These are phyloP conservation scores for Colletotrichum sp. DNA, from an alignment of 2,329 filamentous ascomycete genomes.

Conservation along the genomic window DNA sequence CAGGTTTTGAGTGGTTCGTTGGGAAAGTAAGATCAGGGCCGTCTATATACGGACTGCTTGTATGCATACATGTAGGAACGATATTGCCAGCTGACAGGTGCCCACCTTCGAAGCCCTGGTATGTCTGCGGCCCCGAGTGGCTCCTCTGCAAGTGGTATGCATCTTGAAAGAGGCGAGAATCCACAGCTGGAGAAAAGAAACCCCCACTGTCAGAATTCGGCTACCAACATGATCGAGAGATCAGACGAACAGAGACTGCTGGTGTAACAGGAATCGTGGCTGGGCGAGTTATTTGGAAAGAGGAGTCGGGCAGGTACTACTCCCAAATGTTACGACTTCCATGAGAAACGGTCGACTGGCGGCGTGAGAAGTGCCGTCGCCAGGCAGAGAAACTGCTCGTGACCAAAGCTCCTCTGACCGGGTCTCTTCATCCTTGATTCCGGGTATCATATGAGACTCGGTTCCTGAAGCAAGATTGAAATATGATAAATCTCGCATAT, in stretches of 20 bases:
- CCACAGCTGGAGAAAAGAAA: constrained; percentile 11
- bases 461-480: background rate
- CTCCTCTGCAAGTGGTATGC: background rate
- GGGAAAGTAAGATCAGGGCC: background rate
- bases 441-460: background rate
- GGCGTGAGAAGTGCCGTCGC: background rate
- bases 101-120: background rate
- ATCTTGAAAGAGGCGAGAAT: background rate
- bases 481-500: background rate
- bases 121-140: background rate
- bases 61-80: background rate
- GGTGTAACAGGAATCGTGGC: background rate
- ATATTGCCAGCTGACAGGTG: background rate
- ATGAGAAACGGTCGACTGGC: background rate
- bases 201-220: background rate
- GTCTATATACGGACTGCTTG: background rate
- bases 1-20: background rate
- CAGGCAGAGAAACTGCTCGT: background rate
- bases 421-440: background rate
- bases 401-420: no score
- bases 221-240: background rate
- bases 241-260: background rate
- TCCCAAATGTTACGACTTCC: background rate
- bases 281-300: background rate
- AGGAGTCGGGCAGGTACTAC: background rate